Percentiles rank a stretch among this genome's conserved stretches.
Evolutionary conservation across 306 rosid genomes (phyloP).

Genomic region (Abrus precatorius): DNA sequence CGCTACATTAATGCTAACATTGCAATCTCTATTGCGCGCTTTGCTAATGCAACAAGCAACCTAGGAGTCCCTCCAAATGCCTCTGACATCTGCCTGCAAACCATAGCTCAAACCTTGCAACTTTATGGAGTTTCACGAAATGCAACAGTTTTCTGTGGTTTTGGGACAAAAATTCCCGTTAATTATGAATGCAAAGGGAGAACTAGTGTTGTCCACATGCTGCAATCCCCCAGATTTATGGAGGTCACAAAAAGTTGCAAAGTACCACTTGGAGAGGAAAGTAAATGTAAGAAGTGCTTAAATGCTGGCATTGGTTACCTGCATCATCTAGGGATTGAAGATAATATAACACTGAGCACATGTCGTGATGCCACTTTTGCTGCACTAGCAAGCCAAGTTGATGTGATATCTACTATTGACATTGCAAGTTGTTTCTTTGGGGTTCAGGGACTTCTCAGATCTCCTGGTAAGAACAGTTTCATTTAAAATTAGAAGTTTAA

Average conservation of each 20-base stretch:
- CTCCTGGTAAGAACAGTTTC: slow-evolving; percentile 63
- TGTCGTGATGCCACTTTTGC: slow-evolving; percentile 94
- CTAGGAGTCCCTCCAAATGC: slow-evolving; percentile 78
- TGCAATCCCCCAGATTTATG: slow-evolving; percentile 78
- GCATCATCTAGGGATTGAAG: slow-evolving; percentile 72
- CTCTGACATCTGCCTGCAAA: slow-evolving; percentile 73
- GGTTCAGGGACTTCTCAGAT: slow-evolving; percentile 72
- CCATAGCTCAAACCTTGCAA: slow-evolving; percentile 74
- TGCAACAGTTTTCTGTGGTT: slow-evolving; percentile 84
- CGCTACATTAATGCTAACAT: slow-evolving; percentile 88
- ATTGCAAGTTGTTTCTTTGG: slow-evolving; percentile 94
- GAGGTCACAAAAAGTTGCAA: slow-evolving; percentile 72
- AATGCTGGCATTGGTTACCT: slow-evolving; percentile 82
- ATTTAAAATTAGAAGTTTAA: slow-evolving; percentile 1
- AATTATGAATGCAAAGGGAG: slow-evolving; percentile 89
- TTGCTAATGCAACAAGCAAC: slow-evolving; percentile 80
- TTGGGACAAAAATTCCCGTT: slow-evolving; percentile 86
- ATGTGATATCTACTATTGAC: slow-evolving; percentile 65
- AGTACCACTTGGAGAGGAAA: slow-evolving; percentile 74
- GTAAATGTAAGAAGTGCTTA: slow-evolving; percentile 79
- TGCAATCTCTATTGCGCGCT: slow-evolving; percentile 84
- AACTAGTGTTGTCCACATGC: slow-evolving; percentile 80
- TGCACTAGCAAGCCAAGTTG: slow-evolving; percentile 87
- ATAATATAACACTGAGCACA: slow-evolving; percentile 81
- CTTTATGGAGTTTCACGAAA: slow-evolving; percentile 79